Base-by-base conservation (phyloP, 768 basidiomycete species). In the Collybiopsis luxurians region DNA sequence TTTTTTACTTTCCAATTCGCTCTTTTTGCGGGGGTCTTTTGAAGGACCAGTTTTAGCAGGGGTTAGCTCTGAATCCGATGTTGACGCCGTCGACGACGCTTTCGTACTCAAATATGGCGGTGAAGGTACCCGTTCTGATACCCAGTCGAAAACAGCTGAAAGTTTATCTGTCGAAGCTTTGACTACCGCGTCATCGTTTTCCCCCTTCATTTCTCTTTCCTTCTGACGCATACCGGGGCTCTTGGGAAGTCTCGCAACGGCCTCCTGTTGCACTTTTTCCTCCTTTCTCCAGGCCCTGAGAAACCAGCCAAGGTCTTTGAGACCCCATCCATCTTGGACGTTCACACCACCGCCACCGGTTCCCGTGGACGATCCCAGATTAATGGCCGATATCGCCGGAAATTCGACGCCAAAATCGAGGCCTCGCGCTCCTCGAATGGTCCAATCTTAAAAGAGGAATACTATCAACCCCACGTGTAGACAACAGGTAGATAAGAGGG, bases 381-480 rank as follows among this genome's bases (percentile, higher is more conserved):
- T 71, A 64, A 82, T 68, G 34, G 73, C 70, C 55, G 79, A 72
- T 28, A 79, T 73, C 27, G 76, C 81, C 19, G 79, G 82, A 17
- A 84, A 68, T 60, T 90, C 84, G 1, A 86, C 75, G 45, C 77
- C 83, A 47, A 83, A 77, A 55, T 87, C 90, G 62, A 87, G 74
- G 3, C 94, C 92, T n/a, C 87, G 73, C 21, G 92, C 87, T 0
- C 96, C 97, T 59, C 97, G 75, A 68, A 98, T 82, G 64, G 96
- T 90, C 97, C 97, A 99, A 66, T 99, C 80, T 81, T 56, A 28
- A 44, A 45, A 53, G 34, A 42, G 15, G 53, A 17, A 28, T 36
- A 3, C 40, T 3, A 30, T 3, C 31, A 34, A 13, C 19, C 24
- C 24, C 13, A 39, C 17, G 24, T 26, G 11, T 17, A 27, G 7